A percentile compares a stretch with the other conserved stretches of the same genome.
These are phyloP conservation scores for Colletotrichum acutatum DNA, from an alignment of 2,329 filamentous ascomycete genomes.

Conservation along the genomic window DNA sequence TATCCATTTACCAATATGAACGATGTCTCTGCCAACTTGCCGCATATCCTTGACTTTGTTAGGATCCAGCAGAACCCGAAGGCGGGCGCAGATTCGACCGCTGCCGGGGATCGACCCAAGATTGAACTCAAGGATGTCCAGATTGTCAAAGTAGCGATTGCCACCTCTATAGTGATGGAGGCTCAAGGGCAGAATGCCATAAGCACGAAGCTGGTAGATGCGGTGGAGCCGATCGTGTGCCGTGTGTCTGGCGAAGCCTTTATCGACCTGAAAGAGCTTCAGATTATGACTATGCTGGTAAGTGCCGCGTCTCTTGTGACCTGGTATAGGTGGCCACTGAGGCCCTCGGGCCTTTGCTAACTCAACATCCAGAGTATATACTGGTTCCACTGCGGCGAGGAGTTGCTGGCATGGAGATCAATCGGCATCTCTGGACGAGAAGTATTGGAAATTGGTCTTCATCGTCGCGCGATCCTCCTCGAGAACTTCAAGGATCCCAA, in stretches of 20 bases:
- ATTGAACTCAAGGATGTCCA: slow-evolving; percentile 43
- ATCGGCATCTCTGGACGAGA: slow-evolving; percentile 59
- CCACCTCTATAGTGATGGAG: slow-evolving; percentile 46
- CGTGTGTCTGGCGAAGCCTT: slow-evolving; percentile 40
- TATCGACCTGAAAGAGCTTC: slow-evolving; percentile 48
- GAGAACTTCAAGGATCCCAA: slow-evolving; percentile 49
- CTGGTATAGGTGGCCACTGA: fast-evolving
- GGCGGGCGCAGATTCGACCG: neutral
- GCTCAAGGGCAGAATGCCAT: slow-evolving; percentile 44
- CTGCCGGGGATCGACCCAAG: slow-evolving; percentile 2
- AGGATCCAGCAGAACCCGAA: slow-evolving; percentile 16
- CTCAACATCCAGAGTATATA: slow-evolving; percentile 48
- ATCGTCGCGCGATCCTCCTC: slow-evolving; percentile 55
- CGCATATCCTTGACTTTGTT: slow-evolving; percentile 42
- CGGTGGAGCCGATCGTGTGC: slow-evolving; percentile 43
- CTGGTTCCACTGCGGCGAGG: slow-evolving; percentile 59
- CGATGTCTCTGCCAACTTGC: slow-evolving; percentile 40
- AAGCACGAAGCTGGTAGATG: slow-evolving; percentile 42
- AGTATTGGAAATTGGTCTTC: slow-evolving; percentile 59
- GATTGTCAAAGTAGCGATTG: slow-evolving; percentile 47
- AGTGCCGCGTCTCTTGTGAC: neutral
- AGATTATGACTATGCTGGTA: slow-evolving; percentile 46
- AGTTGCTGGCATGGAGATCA: slow-evolving; percentile 59
- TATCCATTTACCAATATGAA: slow-evolving; percentile 47
- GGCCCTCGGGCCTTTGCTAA: neutral